Evolutionary conservation across 768 basidiomycete genomes (phyloP).

Genomic region (Gymnopilus junonius): DNA sequence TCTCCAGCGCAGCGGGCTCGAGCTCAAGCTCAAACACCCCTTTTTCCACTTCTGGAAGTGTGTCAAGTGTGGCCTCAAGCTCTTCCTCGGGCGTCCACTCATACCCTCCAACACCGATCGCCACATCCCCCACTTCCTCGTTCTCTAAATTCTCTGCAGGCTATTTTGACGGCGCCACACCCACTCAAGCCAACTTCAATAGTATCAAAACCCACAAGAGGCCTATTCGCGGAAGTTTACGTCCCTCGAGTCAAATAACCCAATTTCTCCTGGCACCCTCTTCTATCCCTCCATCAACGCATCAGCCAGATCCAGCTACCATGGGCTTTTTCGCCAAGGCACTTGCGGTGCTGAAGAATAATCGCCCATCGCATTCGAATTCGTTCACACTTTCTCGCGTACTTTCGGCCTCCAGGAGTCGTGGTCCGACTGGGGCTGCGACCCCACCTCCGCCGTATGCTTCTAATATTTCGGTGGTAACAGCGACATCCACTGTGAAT

Average conservation of each 20-base stretch:
- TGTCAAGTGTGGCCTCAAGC: conserved; percentile 29
- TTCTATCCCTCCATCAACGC: conserved; percentile 37
- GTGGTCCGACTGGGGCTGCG: conserved; percentile 5
- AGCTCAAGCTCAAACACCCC: neutral
- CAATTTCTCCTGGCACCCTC: conserved; percentile 59
- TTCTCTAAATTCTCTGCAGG: neutral
- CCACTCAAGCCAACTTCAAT: conserved; percentile 3
- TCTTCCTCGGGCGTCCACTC: conserved; percentile 49
- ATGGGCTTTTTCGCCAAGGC: conserved; percentile 52
- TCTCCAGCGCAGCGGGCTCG: neutral
- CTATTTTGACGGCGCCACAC: neutral
- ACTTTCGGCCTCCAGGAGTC: conserved; percentile 17
- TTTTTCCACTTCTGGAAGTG: neutral
- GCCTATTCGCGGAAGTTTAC: neutral
- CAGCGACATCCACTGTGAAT: conserved; percentile 11
- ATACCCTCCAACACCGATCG: conserved; percentile 61
- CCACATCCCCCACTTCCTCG: conserved; percentile 28
- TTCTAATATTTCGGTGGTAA: conserved; percentile 20
- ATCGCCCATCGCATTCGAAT: conserved; percentile 59
- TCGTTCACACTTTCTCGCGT: conserved; percentile 62
- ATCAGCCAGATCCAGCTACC: conserved; percentile 34
- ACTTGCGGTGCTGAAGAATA: conserved; percentile 49
- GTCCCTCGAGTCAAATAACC: conserved; percentile 41
- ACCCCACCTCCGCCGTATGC: conserved; percentile 45
- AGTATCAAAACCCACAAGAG: neutral